These are phyloP conservation scores for Phyllosticta ampelicida DNA, from an alignment of 2,329 filamentous ascomycete species.

Conservation along the genomic window DNA sequence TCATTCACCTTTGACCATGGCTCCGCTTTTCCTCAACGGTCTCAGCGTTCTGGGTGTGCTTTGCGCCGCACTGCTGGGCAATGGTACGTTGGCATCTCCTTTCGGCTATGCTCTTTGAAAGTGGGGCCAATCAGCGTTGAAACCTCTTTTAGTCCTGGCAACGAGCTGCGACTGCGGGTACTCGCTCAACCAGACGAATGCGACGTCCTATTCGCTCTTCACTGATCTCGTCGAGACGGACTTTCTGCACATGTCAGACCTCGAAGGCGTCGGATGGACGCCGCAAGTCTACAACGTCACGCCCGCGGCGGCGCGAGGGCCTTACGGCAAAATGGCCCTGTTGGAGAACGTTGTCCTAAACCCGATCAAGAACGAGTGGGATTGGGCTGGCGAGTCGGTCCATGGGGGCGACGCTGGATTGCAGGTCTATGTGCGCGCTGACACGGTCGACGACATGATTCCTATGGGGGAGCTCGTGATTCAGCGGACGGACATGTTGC, in stretches of 20 bases:
- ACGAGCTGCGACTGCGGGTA: conserved; percentile 65
- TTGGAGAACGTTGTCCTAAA: conserved; percentile 48
- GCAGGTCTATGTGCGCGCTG: conserved; percentile 28
- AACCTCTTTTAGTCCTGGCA: conserved; percentile 5
- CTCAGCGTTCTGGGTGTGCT: neutral
- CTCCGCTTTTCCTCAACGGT: neutral
- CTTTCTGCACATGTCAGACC: conserved; percentile 47
- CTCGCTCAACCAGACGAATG: conserved; percentile 39
- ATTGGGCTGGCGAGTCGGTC: conserved; percentile 36
- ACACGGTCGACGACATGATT: conserved; percentile 40
- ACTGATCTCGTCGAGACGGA: conserved; percentile 63
- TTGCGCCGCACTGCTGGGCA: neutral
- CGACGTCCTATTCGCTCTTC: conserved; percentile 41
- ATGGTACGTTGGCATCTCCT: neutral
- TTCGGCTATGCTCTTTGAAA: neutral
- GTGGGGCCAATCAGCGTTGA: neutral
- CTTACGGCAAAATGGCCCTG: conserved; percentile 54
- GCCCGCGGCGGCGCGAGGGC: conserved; percentile 46
- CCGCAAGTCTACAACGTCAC: conserved; percentile 58
- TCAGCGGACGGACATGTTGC: conserved; percentile 50
- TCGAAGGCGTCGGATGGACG: conserved; percentile 48
- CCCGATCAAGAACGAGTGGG: conserved; percentile 32
- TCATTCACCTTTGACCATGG: neutral
- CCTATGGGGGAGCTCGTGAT: conserved; percentile 55
- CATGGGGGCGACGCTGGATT: conserved; percentile 32